Evolutionary conservation across 2,329 filamentous ascomycete genomes (phyloP), one percentile per base, ranked within the genome.

Genomic region (Alternaria sp.): DNA sequence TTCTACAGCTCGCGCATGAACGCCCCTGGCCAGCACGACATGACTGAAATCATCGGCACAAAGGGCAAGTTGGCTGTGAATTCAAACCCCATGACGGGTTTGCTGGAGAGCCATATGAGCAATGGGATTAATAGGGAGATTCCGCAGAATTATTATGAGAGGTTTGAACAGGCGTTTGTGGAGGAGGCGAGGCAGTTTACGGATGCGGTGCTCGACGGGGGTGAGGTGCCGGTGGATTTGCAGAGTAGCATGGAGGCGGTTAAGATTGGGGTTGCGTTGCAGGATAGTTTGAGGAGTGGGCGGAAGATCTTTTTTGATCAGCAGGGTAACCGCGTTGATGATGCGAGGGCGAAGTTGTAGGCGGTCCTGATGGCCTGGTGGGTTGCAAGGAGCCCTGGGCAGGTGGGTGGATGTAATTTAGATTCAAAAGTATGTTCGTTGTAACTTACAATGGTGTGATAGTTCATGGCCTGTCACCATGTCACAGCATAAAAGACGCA

Each of bases 21-120:
- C 86, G 87, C 88, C 0, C 85, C 87, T 0, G 89, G 89, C 0
- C 89, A 91, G 76, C 86, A 90, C 65, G 89, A 91, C 74, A 86
- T 84, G 62, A 90, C 89, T 0, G 88, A 91, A 78, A 85, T 91
- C 65, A 88, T 91, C 58, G 89, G 89, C 12, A 91, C 89, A 1
- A 83, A 85, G 68, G 88, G 89, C 44, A 91, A 90, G 75, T 72
- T 91, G 6, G 80, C 83, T 1, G 82, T 91, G 64, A 91, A 91
- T 70, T 83, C 81, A 7, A 85, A 89, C 67, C 89, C 89, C 6
- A 79, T 81, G 50, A 79, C 77, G 3, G 86, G 86, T 61, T 80
- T 89, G 21, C 84, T 90, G 23, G 84, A 87, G 62, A 81, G 86
- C 49, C 85, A 87, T 73, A 82, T 88, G 69, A 54, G 82, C 0